Percentiles rank a stretch among this genome's conserved stretches.
These are phyloP conservation scores for Climacium dendroides DNA, from an alignment of 225 moss, liverwort and hornwort species.

Conservation along the genomic window DNA sequence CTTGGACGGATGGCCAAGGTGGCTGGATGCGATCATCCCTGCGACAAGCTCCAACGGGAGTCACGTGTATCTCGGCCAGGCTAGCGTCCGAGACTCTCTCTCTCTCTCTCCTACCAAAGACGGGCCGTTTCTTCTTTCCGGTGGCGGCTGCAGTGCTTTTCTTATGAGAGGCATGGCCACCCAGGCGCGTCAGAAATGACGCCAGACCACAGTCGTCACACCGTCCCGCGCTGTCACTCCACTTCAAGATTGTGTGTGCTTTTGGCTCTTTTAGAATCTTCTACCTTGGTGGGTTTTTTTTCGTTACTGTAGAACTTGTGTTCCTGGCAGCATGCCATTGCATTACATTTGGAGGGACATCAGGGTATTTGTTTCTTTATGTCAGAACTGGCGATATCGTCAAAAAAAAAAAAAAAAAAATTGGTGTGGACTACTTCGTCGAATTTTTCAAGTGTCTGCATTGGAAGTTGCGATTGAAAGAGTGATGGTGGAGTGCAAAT, in stretches of 20 bases:
- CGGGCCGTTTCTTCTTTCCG: not conserved
- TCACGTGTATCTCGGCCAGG: not conserved
- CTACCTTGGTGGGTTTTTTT: not conserved
- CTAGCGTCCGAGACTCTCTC: not conserved
- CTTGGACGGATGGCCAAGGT: not conserved
- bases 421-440: too few species aligned
- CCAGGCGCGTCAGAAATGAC: not conserved
- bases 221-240: not conserved
- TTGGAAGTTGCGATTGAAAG: too few species aligned
- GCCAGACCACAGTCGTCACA: not conserved
- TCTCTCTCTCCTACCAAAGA: not conserved
- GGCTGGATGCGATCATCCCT: not conserved
- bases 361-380: too few species aligned
- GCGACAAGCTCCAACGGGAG: not conserved
- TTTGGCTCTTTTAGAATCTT: fast-evolving
- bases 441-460: too few species aligned
- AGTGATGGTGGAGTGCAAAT: too few species aligned
- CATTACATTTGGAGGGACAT: too few species aligned
- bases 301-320: too few species aligned
- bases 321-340: too few species aligned
- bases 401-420: too few species aligned
- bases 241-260: not conserved
- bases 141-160: not conserved
- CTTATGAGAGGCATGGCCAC: not conserved
- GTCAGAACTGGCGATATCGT: too few species aligned